Evolutionary conservation across 2,329 filamentous ascomycete species (phyloP), one percentile per base, ranked within the genome.

Genomic region (Cadophora malorum): DNA sequence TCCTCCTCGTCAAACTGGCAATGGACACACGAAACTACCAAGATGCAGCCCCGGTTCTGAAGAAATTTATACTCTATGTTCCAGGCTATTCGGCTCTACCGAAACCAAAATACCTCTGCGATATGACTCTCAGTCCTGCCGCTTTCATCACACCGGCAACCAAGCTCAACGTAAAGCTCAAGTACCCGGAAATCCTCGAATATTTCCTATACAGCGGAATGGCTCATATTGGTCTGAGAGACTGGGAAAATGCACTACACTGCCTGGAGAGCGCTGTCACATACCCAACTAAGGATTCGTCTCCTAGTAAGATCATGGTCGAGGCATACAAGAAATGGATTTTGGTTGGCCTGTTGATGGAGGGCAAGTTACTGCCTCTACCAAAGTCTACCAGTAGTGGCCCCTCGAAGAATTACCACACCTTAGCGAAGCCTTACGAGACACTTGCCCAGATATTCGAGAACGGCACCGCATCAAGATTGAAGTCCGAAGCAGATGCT

Each of bases 281-380:
- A 3, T 89, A 90, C 67, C 92, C 94, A 0, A 83, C 84, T 0
- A 83, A 82, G 63, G 89, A 89, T 23, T 82, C 84, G 38, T 84
- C 87, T 45, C 83, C 88, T 14, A 95, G 90, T 78, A 90, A 89
- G 77, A 84, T 96, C 62, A 96, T 96, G 91, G 83, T 91, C 4
- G 93, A 97, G 72, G 92, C 93, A 6, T 95, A 97, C 83, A 96
- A 95, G 81, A 96, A 95, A 79, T 97, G 93, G 91, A 78, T 96
- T 9, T 81, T 99, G 19, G 85, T 94, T 10, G 88, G 89, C 64
- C 83, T 97, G 65, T 81, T 99, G 21, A 83, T 87, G 7, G 82
- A 89, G 64, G 94, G 94, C 72, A 86, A 83, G 74, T 82, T 83
- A 4, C 80, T 82, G 1, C 73, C 79, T 0, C 76, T 88, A 10